Evolutionary conservation across 1,284 basidiomycete species (phyloP).

Genomic region (Termitomyces sp.): DNA sequence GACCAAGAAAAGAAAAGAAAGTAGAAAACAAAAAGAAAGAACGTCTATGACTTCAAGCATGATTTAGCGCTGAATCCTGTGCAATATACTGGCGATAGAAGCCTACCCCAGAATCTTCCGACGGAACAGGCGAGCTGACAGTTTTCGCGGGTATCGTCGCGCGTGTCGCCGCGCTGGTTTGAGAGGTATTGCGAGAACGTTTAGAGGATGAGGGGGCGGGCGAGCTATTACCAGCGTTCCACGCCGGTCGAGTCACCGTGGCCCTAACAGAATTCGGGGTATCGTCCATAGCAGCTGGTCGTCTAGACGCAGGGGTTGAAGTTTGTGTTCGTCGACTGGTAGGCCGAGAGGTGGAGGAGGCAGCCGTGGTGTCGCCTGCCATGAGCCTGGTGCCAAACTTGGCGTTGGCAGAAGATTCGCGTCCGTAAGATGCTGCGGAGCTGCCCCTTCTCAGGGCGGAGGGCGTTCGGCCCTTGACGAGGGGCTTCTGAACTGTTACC

Average conservation of each 20-base stretch:
- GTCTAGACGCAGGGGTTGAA: slow-evolving; percentile 44
- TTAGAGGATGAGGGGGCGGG: slow-evolving; percentile 42
- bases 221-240: slow-evolving; percentile 59
- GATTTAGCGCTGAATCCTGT: slow-evolving; percentile 62
- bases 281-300: slow-evolving; percentile 48
- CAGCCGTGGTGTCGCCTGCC: slow-evolving; percentile 44
- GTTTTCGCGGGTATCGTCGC: slow-evolving; percentile 41
- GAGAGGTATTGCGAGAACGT: slow-evolving; percentile 65
- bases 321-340: slow-evolving; percentile 56
- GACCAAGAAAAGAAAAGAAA: slow-evolving; percentile 1
- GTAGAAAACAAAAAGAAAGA: slow-evolving; percentile 3
- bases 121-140: slow-evolving; percentile 69
- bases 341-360: slow-evolving; percentile 54
- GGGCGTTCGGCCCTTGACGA: slow-evolving; percentile 46
- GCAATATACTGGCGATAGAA: slow-evolving; percentile 74
- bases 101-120: slow-evolving; percentile 78
- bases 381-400: slow-evolving; percentile 77
- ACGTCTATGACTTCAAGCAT: slow-evolving; percentile 29
- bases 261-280: slow-evolving; percentile 57
- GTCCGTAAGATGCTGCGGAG: slow-evolving; percentile 53
- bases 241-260: slow-evolving; percentile 64
- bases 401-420: slow-evolving; percentile 79
- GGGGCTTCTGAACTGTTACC: slow-evolving; percentile 75
- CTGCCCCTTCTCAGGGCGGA: slow-evolving; percentile 43
- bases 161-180: slow-evolving; percentile 51